phyloP scores from a whole-genome alignment of 2,329 filamentous ascomycete genomes.

The Clarireedia homoeocarpa region DNA sequence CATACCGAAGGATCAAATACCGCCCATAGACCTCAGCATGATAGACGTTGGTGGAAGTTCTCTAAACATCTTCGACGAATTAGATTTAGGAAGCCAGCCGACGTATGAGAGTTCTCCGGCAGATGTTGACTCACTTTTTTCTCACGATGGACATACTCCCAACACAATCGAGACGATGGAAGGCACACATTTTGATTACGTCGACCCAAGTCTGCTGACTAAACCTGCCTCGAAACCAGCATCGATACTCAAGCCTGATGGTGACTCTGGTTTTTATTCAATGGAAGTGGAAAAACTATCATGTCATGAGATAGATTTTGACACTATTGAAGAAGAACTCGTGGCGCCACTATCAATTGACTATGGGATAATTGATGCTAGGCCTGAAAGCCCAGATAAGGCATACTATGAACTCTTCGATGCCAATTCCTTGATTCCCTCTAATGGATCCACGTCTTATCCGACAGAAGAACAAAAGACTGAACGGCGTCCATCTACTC shows the following conservation, averaged over 20 bases:
- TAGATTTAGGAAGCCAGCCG: not conserved
- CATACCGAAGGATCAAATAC: not conserved
- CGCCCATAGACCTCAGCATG: not conserved
- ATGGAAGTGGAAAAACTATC: not conserved
- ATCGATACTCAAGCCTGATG: not conserved
- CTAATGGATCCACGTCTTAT: not conserved
- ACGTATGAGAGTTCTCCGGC: not conserved
- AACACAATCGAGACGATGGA: not conserved
- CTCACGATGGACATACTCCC: not conserved
- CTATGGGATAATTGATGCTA: not conserved
- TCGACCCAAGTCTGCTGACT: not conserved
- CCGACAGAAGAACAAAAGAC: not conserved
- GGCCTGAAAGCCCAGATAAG: constrained; percentile 4
- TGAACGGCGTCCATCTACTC: not conserved
- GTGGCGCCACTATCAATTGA: not conserved
- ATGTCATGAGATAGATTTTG: not conserved
- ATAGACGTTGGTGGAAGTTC: not conserved
- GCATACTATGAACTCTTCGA: constrained; percentile 6
- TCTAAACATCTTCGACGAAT: not conserved
- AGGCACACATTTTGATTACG: not conserved
- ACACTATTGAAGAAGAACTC: not conserved
- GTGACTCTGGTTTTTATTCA: constrained; percentile 3
- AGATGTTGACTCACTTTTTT: not conserved
- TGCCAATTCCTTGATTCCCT: constrained; percentile 5
- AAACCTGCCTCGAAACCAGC: not conserved